These are phyloP conservation scores for Buddleja alternifolia DNA, from an alignment of 257 asterid species.

Conservation along the genomic window DNA sequence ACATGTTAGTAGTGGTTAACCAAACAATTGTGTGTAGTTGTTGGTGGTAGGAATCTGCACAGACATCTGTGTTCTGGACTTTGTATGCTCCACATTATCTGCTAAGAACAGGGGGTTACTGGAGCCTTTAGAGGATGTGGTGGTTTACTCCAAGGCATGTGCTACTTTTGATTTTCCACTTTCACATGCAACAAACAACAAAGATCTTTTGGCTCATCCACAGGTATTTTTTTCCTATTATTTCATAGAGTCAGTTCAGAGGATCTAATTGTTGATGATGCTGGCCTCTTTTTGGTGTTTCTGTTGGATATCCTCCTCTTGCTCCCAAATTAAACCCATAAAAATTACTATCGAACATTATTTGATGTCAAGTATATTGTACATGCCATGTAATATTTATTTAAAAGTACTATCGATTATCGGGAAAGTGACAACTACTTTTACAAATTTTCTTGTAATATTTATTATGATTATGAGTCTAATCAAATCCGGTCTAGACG, in stretches of 20 bases:
- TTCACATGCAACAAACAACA: slow-evolving; percentile 46
- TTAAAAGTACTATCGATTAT: too few relatives aligned
- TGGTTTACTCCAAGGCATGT: slow-evolving; percentile 64
- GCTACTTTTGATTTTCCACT: slow-evolving; percentile 74
- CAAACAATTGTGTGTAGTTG: slow-evolving; percentile 43
- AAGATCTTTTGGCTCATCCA: slow-evolving; percentile 56
- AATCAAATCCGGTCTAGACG: too few relatives aligned
- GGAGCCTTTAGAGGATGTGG: slow-evolving; percentile 55
- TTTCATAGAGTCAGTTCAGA: too few relatives aligned
- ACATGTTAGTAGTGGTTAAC: too few relatives aligned
- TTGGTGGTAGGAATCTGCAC: slow-evolving; percentile 71
- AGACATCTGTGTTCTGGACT: slow-evolving; percentile 77
- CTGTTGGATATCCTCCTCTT: not conserved
- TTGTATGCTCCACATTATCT: slow-evolving; percentile 70
- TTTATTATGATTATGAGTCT: too few relatives aligned
- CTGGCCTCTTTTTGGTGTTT: too few relatives aligned
- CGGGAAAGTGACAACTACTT: too few relatives aligned
- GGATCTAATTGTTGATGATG: too few relatives aligned
- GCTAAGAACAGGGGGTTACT: slow-evolving; percentile 65
- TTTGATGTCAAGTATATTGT: too few relatives aligned
- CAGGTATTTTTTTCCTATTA: slow-evolving; percentile 51
- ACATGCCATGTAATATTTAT: too few relatives aligned
- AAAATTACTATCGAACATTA: not conserved
- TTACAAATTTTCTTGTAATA: too few relatives aligned
- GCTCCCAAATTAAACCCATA: not conserved